Percentiles rank a stretch among this genome's conserved stretches.
Conservation (phyloP, 2,329 filamentous ascomycete genomes). For the Fonsecaea monophora region DNA sequence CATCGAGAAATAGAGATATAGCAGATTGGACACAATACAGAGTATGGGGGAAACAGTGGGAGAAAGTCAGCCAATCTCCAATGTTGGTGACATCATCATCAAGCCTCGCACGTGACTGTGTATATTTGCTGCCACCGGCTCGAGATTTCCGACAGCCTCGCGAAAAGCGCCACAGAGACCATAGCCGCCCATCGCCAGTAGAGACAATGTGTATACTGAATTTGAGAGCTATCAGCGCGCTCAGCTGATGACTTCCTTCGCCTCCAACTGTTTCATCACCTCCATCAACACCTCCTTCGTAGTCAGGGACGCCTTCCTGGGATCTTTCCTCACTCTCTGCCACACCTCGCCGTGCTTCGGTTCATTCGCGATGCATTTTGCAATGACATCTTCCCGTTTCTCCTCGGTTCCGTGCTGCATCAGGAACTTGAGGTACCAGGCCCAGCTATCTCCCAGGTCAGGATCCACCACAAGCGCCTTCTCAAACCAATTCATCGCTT, state of each 20-base stretch:
- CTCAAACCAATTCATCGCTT: conserved; percentile 96
- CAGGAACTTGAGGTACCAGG: conserved; percentile 96
- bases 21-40: neutral
- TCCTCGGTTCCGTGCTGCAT: conserved; percentile 91
- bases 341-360: conserved; percentile 92
- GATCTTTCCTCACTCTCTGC: conserved; percentile 85
- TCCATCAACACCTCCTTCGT: conserved; percentile 83
- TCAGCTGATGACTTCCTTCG: conserved; percentile 23
- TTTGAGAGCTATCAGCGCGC: neutral
- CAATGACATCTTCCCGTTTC: conserved; percentile 83
- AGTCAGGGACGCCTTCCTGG: conserved; percentile 75
- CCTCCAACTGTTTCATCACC: conserved; percentile 67
- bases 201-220: neutral
- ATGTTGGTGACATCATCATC: neutral
- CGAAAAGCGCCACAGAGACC: neutral
- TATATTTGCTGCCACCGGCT: no score
- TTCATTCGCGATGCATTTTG: conserved; percentile 81
- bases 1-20: neutral
- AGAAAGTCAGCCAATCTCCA: neutral
- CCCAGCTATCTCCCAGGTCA: conserved; percentile 92
- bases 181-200: neutral
- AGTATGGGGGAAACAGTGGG: neutral
- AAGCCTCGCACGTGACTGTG: no score
- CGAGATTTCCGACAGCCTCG: neutral
- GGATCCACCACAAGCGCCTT: conserved; percentile 88